phyloP scores from a whole-genome alignment of 352 stramenopile genomes.

The Pythium volutum region DNA sequence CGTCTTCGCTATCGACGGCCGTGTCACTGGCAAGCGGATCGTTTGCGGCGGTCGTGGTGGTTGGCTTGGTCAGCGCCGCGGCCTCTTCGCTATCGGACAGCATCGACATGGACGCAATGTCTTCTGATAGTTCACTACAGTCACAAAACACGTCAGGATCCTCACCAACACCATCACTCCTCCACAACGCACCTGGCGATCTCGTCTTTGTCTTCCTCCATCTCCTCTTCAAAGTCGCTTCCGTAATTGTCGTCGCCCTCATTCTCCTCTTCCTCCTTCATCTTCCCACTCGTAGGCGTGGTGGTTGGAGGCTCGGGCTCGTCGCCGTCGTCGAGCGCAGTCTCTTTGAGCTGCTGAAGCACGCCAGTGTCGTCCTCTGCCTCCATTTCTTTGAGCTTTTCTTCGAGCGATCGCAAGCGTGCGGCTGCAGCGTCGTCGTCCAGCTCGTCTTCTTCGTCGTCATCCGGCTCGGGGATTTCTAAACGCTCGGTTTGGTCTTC shows the following conservation, averaged over 20 bases:
- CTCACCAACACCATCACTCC: too few relatives aligned
- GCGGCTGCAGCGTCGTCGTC: constrained; percentile 59
- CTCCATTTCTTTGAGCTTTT: constrained; percentile 82
- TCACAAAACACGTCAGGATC: background rate
- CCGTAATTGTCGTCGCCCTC: constrained; percentile 54
- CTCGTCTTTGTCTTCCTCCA: constrained; percentile 49
- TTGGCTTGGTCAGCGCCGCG: background rate
- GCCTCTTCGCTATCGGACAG: constrained; percentile 48
- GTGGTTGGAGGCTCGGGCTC: constrained; percentile 17
- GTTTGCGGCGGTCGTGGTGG: background rate
- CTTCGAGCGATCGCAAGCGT: constrained; percentile 61
- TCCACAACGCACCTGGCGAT: constrained; percentile 68
- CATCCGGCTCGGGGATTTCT: background rate
- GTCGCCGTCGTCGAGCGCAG: constrained; percentile 28
- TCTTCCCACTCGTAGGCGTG: constrained; percentile 2
- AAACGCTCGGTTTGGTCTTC: constrained; percentile 15
- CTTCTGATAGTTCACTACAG: constrained; percentile 55
- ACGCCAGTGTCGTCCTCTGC: constrained; percentile 76
- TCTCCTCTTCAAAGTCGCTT: constrained; percentile 76
- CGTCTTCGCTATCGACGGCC: constrained; percentile 52
- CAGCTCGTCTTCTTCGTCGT: constrained; percentile 48
- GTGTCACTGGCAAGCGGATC: constrained; percentile 36
- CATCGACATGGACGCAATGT: constrained; percentile 54
- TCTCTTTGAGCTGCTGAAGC: constrained; percentile 69
- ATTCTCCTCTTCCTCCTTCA: background rate